These are phyloP conservation scores for Coprinopsis sp. DNA, from an alignment of 768 basidiomycete species.

Conservation along the genomic window DNA sequence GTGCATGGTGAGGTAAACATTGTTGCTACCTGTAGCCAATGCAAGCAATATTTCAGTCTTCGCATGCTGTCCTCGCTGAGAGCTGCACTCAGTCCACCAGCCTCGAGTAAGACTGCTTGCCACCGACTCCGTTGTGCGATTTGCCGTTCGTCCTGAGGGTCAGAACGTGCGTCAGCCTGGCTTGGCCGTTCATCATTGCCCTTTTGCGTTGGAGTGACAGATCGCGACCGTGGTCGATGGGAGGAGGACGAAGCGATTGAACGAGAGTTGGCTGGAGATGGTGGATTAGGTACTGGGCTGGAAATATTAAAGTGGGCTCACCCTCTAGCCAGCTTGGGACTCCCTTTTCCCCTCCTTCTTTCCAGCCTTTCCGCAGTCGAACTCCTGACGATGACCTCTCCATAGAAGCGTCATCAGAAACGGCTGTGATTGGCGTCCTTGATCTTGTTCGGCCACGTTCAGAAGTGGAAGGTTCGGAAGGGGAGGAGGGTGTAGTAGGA, in stretches of 20 bases:
- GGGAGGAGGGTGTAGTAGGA: conserved; percentile 11
- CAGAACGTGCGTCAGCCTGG: conserved; percentile 13
- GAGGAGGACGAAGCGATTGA: conserved; percentile 27
- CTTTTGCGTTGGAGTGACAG: conserved; percentile 21
- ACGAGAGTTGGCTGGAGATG: neutral
- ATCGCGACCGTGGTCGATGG: conserved; percentile 24
- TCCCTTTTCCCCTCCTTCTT: conserved; percentile 19
- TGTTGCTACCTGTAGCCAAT: conserved; percentile 71
- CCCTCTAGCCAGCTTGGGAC: conserved; percentile 39
- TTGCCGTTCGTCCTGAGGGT: conserved; percentile 35
- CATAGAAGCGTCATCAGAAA: conserved; percentile 12
- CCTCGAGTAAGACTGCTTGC: conserved; percentile 82
- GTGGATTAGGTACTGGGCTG: neutral
- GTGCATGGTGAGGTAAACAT: neutral
- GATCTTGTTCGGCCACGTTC: conserved; percentile 21
- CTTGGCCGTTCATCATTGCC: conserved; percentile 10
- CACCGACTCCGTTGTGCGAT: conserved; percentile 74
- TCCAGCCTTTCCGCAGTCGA: conserved; percentile 13
- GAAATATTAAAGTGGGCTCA: conserved; percentile 12
- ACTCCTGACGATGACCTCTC: conserved; percentile 12
- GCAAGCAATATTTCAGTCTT: conserved; percentile 76
- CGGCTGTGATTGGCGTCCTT: conserved; percentile 16
- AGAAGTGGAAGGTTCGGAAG: conserved; percentile 9
- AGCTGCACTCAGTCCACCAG: conserved; percentile 83
- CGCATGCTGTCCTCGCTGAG: conserved; percentile 90